These are phyloP conservation scores for Blastocystis sp. DNA, from an alignment of 352 stramenopile species.

Conservation along the genomic window DNA sequence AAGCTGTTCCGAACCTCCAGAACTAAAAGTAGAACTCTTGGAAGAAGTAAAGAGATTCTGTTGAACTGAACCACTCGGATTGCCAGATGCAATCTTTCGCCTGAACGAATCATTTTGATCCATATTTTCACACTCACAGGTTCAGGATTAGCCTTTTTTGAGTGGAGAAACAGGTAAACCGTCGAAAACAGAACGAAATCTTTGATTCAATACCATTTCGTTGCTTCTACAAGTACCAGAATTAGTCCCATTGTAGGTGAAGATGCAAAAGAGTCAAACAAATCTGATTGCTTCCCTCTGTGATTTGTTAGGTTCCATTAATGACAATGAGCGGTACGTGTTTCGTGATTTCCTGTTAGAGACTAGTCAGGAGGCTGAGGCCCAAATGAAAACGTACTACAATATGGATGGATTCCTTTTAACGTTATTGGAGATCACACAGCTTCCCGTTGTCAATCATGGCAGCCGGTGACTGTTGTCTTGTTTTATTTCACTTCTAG, in stretches of 20 bases:
- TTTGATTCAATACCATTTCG: background rate
- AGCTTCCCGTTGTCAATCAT: background rate
- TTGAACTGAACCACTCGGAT: no score
- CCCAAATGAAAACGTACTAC: constrained; percentile 19
- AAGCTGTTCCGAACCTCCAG: no score
- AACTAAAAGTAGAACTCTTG: no score
- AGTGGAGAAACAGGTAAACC: no score
- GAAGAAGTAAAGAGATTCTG: no score
- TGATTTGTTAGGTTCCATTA: constrained; percentile 18
- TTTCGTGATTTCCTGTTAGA: background rate
- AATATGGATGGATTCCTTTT: constrained; percentile 48
- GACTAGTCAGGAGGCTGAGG: background rate
- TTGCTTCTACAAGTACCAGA: background rate
- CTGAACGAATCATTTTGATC: no score
- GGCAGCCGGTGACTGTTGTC: background rate
- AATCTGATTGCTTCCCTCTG: constrained; percentile 26
- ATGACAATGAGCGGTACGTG: constrained; percentile 17
- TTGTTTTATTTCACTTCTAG: background rate
- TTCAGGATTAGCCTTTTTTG: no score
- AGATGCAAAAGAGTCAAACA: constrained; percentile 49
- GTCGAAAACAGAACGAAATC: no score
- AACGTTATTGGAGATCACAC: background rate
- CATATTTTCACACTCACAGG: no score
- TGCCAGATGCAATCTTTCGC: no score
- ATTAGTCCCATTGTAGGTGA: background rate